These are phyloP conservation scores for Aspergillus brunneoviolaceus DNA, from an alignment of 2,329 filamentous ascomycete species.

Conservation along the genomic window DNA sequence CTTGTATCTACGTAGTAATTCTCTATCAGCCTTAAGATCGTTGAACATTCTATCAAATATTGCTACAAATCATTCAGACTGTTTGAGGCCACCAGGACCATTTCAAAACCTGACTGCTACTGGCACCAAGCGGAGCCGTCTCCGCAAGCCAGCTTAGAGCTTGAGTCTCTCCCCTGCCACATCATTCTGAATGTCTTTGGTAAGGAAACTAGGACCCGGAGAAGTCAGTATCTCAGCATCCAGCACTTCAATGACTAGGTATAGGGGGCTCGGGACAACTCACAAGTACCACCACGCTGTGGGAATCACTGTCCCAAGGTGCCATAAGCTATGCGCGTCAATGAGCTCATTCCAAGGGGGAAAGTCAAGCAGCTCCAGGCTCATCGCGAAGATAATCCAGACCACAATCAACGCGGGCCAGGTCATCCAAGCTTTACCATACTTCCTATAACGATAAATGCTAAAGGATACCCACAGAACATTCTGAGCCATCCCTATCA, in stretches of 20 bases:
- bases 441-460: conserved; percentile 67
- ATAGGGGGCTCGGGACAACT: conserved; percentile 42
- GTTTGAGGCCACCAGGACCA: conserved; percentile 16
- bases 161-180: conserved; percentile 72
- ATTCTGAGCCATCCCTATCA: conserved; percentile 76
- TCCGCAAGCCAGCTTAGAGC: conserved; percentile 46
- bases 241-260: no score
- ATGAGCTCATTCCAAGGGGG: conserved; percentile 77
- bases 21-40: background rate
- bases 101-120: conserved; percentile 6
- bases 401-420: conserved; percentile 90
- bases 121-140: background rate
- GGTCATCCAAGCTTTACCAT: conserved; percentile 71
- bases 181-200: conserved; percentile 83
- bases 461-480: conserved; percentile 84
- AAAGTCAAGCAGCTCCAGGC: conserved; percentile 92
- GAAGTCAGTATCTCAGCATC: conserved; percentile 25
- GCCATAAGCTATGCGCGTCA: conserved; percentile 95
- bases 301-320: conserved; percentile 85
- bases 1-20: background rate
- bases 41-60: conserved; percentile 1
- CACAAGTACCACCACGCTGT: conserved; percentile 93
- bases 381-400: conserved; percentile 92
- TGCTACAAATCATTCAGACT: background rate
- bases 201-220: conserved; percentile 65